Conservation (phyloP, 306 rosid species). For the Quillaja saponaria region DNA sequence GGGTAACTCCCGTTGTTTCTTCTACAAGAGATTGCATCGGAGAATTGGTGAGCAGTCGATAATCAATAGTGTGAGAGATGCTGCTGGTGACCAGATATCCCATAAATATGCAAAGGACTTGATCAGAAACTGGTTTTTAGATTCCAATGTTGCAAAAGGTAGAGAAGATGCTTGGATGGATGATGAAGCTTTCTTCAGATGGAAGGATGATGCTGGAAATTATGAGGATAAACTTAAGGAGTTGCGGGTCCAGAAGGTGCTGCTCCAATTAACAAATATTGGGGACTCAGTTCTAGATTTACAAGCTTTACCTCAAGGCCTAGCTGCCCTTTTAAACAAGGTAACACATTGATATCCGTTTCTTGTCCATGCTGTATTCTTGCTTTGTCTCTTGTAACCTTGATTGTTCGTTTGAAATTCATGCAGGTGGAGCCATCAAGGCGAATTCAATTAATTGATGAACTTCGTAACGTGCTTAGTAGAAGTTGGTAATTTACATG, state of each 20-base stretch:
- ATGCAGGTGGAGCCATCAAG: slow-evolving; percentile 78
- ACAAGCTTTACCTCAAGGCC: slow-evolving; percentile 92
- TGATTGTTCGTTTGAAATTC: slow-evolving; percentile 31
- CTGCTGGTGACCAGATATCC: slow-evolving; percentile 82
- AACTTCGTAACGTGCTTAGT: slow-evolving; percentile 77
- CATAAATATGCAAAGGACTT: slow-evolving; percentile 61
- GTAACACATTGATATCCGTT: slow-evolving; percentile 43
- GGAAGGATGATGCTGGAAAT: slow-evolving; percentile 65
- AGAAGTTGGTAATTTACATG: slow-evolving; percentile 15
- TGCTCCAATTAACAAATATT: slow-evolving; percentile 69
- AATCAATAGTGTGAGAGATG: slow-evolving; percentile 68
- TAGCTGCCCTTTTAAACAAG: slow-evolving; percentile 90
- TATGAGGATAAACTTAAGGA: slow-evolving; percentile 80
- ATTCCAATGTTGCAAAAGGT: slow-evolving; percentile 53
- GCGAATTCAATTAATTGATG: slow-evolving; percentile 54
- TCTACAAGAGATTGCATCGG: slow-evolving; percentile 71
- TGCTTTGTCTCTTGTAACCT: slow-evolving; percentile 20
- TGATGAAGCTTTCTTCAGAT: slow-evolving; percentile 76
- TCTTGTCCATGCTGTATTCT: background rate
- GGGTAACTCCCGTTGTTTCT: slow-evolving; percentile 74
- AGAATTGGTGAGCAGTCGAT: slow-evolving; percentile 78
- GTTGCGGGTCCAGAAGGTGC: slow-evolving; percentile 75
- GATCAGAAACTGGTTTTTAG: slow-evolving; percentile 69
- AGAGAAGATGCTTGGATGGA: slow-evolving; percentile 69
- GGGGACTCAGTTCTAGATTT: slow-evolving; percentile 71